Base-by-base conservation (phyloP, 2,329 filamentous ascomycete species). In the Cadophora luteo-olivacea region DNA sequence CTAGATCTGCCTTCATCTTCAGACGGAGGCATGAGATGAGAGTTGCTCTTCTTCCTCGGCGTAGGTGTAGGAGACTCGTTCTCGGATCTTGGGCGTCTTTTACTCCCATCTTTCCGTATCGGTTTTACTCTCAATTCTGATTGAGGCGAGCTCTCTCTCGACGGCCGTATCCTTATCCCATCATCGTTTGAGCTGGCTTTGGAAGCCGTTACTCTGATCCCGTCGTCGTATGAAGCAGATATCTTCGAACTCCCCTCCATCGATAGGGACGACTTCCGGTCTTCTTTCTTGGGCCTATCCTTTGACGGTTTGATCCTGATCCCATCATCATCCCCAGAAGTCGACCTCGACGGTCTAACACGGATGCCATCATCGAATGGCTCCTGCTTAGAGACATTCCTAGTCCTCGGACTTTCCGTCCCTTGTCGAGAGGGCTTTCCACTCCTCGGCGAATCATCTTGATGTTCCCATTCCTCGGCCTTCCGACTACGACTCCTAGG, bases 281-380 rank as follows among this genome's bases (percentile, higher is more conserved):
- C 48, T 14, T 64, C 41, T 65, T 79, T 78, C 33, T 77, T 75
- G 24, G 69, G 61, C 51, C 64, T 71, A 16, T 75, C 54, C 24
- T 69, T 69, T 19, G 68, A 70, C 4, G 66, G 74, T 71, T 64
- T 80, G 75, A 72, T 66, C 19, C 70, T 64, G 19, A 72, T 72
- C 1, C 70, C 72, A 66, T 73, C 72, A 66, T 73, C 73, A 67
- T 73, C 69, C 33, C 51, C 61, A 16, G 69, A 63, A 64, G 57
- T 60, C 63, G 65, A 69, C 61, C 54, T 78, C 72, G 74, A 72
- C 4, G 78, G 74, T 33, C 77, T 81, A 14, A 83, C 80, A 65
- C 83, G 79, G 72, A 82, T 84, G 38, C 79, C 78, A 72, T 81
- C 78, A 65, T 80, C 76, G 77, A 78, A 16, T 74, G 72, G 58